A percentile compares a stretch with the other conserved stretches of the same genome.
These are phyloP conservation scores for Rhytidiadelphus loreus DNA, from an alignment of 225 moss, liverwort and hornwort species.

Conservation along the genomic window DNA sequence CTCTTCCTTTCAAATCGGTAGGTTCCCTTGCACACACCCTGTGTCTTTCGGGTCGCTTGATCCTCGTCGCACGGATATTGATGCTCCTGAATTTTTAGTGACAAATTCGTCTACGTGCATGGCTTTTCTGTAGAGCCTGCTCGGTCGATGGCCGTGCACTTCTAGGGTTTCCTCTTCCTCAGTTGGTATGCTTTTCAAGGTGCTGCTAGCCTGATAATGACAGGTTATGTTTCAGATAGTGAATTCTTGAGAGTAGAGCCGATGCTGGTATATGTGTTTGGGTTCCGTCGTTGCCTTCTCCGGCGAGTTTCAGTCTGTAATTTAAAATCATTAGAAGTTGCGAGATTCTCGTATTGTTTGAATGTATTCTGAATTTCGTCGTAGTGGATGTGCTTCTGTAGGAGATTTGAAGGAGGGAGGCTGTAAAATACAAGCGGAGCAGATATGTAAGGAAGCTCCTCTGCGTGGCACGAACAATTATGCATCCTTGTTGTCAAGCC, in stretches of 20 bases:
- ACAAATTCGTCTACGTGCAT: background rate
- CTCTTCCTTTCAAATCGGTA: slow-evolving; percentile 29
- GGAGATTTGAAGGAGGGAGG: slow-evolving; percentile 42
- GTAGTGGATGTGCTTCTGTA: background rate
- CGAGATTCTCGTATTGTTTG: background rate
- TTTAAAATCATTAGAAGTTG: background rate
- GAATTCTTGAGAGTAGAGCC: background rate
- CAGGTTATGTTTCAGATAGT: background rate
- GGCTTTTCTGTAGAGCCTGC: background rate
- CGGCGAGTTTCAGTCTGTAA: background rate
- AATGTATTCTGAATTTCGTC: background rate
- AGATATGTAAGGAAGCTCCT: slow-evolving; percentile 44
- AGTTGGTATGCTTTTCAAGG: background rate
- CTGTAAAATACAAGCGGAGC: slow-evolving; percentile 46
- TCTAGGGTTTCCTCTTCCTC: slow-evolving; percentile 20
- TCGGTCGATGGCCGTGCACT: background rate
- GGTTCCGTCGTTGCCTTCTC: background rate
- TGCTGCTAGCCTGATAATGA: background rate
- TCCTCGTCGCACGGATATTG: background rate
- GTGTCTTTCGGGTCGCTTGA: background rate
- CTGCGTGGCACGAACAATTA: slow-evolving; percentile 55
- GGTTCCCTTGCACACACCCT: background rate
- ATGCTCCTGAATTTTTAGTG: background rate
- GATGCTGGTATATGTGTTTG: background rate
- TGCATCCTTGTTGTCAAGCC: slow-evolving; percentile 49